Base-by-base conservation (phyloP, 257 asterid genomes). In the Cordia subcordata region DNA sequence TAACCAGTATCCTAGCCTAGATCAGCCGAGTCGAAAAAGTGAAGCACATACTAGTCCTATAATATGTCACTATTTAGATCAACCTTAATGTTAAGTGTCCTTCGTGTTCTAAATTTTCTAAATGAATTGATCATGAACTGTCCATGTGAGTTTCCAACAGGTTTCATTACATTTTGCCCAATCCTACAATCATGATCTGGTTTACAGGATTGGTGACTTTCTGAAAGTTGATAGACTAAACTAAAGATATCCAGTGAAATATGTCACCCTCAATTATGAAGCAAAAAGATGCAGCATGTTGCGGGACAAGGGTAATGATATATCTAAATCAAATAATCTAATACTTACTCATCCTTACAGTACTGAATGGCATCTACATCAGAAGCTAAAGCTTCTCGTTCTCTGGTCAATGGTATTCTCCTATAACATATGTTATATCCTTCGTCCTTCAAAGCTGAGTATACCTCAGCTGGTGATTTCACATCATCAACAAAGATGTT, bases 351-450 rank as follows among this genome's bases (percentile, higher is more conserved):
- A 70, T 88, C 88, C 80, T 74, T 84, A 59, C 96, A 81, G 77
- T 82, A 82, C 75, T 88, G 98, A 66, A 91, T 91, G 58, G 96
- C 87, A 77, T 91, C 98, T 65, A 91, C 79, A 72, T 91, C 98
- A 62, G 88, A 82, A 72, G 95, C 82, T 63, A 91, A 79, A 46
- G 98, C 94, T 65, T 91, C 98, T 76, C 96, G 86, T 78, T 88
- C 98, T 72, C 98, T 84, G 2, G 98, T 88, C 72, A 91, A 78
- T 11, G 98, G 98, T 76, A 80, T 91, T 90, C 98, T 91, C 79
- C 73, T 71, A 72, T 84, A 91, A 63, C 71, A 72, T 60, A 88
- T 71, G 70, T 75, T 79, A 75, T 77, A 77, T 20, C 96, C 92
- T 62, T 83, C 93, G 61, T 65, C 51, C 73, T 69, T 71, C 79